These are phyloP conservation scores for Yamadazyma spencermartinsiae DNA, from an alignment of 1,139 yeast species.

Conservation along the genomic window DNA sequence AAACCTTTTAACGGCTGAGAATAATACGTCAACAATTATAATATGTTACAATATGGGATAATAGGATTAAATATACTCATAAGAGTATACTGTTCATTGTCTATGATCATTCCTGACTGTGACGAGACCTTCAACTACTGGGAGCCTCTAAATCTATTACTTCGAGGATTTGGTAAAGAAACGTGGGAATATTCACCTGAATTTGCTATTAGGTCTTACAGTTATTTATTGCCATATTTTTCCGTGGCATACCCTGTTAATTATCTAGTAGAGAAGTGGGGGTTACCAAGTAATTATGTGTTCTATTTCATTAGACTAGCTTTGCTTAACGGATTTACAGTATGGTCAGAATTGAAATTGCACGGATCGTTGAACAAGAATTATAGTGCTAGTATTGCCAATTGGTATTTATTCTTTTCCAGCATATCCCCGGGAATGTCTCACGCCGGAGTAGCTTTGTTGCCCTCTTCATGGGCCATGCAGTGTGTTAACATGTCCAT, in stretches of 20 bases:
- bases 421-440: slow-evolving; percentile 64
- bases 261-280: slow-evolving; percentile 11
- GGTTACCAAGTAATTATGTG: slow-evolving; percentile 30
- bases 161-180: slow-evolving; percentile 85
- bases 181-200: slow-evolving; percentile 97
- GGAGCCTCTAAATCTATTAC: slow-evolving; percentile 84
- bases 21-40: background rate
- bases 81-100: slow-evolving; percentile 49
- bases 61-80: slow-evolving; percentile 30
- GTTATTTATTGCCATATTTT: slow-evolving; percentile 56
- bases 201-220: slow-evolving; percentile 85
- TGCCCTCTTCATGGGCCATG: slow-evolving; percentile 90
- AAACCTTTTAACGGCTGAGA: too few relatives aligned
- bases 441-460: slow-evolving; percentile 80
- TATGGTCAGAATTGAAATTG: slow-evolving; percentile 54
- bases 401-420: slow-evolving; percentile 57
- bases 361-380: slow-evolving; percentile 42
- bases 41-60: background rate
- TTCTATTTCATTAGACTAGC: slow-evolving; percentile 59
- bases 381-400: slow-evolving; percentile 40
- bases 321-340: slow-evolving; percentile 53
- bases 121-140: slow-evolving; percentile 88
- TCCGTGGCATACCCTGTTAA: slow-evolving; percentile 35
- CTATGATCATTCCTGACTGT: slow-evolving; percentile 78
- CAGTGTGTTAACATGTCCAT: slow-evolving; percentile 59